Evolutionary conservation across 208 protist species (phyloP), one percentile per base, ranked within the genome.

Genomic region (Leptomonas seymouri): DNA sequence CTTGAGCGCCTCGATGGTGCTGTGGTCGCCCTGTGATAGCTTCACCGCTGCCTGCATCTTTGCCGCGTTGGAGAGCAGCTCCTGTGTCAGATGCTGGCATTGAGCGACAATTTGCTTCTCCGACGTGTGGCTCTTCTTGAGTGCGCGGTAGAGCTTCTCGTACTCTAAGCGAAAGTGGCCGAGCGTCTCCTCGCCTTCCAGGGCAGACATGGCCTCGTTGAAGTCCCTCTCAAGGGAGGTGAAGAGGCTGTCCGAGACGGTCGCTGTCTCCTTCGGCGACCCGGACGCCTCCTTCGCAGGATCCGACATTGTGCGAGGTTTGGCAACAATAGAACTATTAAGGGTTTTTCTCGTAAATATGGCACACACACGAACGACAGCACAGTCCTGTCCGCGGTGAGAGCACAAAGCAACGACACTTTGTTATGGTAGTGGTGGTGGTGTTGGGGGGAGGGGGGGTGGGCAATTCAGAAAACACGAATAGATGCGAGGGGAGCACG

Each of bases 31-130:
- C 66, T 99, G 97, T 4, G 94, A 94, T 11, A 99, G 81, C 71
- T 98, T 97, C 48, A 99, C 79, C 3, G 98, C 98, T 0, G 97
- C 93, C 70, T 99, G 95, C 76, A 99, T 98, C 84, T 99, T 99
- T 8, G 97, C 88, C 9, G 98, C 93, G 57, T 99, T 99, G 6
- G 89, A 87, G 8, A 99, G 84, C 21, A 99, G 97, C 77, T 99
- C 96, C 41, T 95, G 82, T 61, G 97, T 99, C 28, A 99, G 81
- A 65, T 99, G 92, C 34, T 97, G 89, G 71, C 97, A 98, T 60
- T 97, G 92, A 53, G 90, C 71, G n/a, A 99, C 95, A 25, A 99
- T 81, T 28, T 89, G 70, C 85, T 99, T 99, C 77, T 99, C 98
- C 58, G 91, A 98, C 67, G 98, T 93, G 72, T 99, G 98, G 46